Evolutionary conservation across 2,329 filamentous ascomycete genomes (phyloP).

Genomic region (Nemania serpens): DNA sequence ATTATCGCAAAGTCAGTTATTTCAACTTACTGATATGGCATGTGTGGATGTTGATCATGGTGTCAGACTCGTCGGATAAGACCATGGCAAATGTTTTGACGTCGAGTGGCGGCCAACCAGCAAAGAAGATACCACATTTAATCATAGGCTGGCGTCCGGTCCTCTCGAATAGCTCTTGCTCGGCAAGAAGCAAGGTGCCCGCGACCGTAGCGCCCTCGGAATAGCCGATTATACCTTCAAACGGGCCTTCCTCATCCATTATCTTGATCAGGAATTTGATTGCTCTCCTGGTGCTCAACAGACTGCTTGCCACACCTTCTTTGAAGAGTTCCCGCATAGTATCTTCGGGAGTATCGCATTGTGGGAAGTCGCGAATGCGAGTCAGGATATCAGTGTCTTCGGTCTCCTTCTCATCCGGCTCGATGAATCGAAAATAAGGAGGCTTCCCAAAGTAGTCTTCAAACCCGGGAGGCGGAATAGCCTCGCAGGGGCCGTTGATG

Average conservation of each 20-base stretch:
- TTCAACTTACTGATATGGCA: conserved; percentile 53
- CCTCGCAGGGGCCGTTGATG: conserved; percentile 55
- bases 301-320: conserved; percentile 46
- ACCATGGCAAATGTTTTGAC: conserved; percentile 50
- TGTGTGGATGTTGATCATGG: conserved; percentile 56
- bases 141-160: conserved; percentile 44
- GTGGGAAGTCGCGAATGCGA: conserved; percentile 59
- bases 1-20: not conserved
- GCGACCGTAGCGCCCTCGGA: conserved; percentile 42
- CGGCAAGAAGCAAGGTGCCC: conserved; percentile 38
- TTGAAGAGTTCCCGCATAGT: conserved; percentile 57
- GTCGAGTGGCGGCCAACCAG: conserved; percentile 58
- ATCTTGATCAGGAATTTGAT: conserved; percentile 47
- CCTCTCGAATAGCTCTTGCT: conserved; percentile 36
- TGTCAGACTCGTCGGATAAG: conserved; percentile 54
- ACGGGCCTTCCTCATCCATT: conserved; percentile 41
- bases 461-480: conserved; percentile 58
- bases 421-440: conserved; percentile 61
- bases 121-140: conserved; percentile 57
- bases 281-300: conserved; percentile 47
- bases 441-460: conserved; percentile 61
- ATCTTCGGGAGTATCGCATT: conserved; percentile 58
- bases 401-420: conserved; percentile 50
- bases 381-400: conserved; percentile 53
- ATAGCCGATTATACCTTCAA: conserved; percentile 42